Evolutionary conservation across 2,329 filamentous ascomycete genomes (phyloP), one percentile per base, ranked within the genome.

Genomic region (Microcera coccophila): DNA sequence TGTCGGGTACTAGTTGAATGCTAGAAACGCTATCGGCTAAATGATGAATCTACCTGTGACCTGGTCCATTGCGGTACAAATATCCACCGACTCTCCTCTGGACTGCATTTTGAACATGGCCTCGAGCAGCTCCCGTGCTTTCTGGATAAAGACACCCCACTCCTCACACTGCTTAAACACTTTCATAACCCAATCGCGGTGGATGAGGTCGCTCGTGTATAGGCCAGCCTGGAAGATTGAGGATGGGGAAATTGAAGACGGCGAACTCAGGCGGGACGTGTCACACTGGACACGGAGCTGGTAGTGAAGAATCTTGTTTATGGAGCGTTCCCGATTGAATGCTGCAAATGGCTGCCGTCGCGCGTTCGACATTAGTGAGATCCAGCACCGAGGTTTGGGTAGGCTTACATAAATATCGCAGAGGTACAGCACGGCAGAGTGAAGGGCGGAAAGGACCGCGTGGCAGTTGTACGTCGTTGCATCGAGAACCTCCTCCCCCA

Each of bases 11-110:
- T n/a, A n/a, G n/a, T n/a, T n/a, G n/a, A n/a, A n/a, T n/a, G n/a
- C n/a, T n/a, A n/a, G n/a, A n/a, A n/a, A n/a, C n/a, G n/a, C n/a
- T n/a, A n/a, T n/a, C n/a, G n/a, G n/a, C n/a, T 39, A 50, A 14
- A 50, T 47, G 3, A 50, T 36, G 22, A 50, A 50, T 22, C 47
- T 34, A 12, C 47, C 47, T 4, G 47, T 45, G 20, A 47, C 24
- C 12, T 41, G 33, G 29, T 50, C 47, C 47, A 50, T 50, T 12
- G 34, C 36, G 21, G 35, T 29, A 15, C 44, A 38, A 29, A 47
- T 41, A 34, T 50, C 47, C 17, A 46, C 24, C 16, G 19, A 26
- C 4, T 22, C 22, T 24, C 36, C 36, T 10, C 10, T 11, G n/a
- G 36, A 16, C 14, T 40, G 34, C 28, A 33, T 39, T 34, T 22